phyloP scores from a whole-genome alignment of 2,329 filamentous ascomycete genomes.

The Cladophialophora chaetospira region DNA sequence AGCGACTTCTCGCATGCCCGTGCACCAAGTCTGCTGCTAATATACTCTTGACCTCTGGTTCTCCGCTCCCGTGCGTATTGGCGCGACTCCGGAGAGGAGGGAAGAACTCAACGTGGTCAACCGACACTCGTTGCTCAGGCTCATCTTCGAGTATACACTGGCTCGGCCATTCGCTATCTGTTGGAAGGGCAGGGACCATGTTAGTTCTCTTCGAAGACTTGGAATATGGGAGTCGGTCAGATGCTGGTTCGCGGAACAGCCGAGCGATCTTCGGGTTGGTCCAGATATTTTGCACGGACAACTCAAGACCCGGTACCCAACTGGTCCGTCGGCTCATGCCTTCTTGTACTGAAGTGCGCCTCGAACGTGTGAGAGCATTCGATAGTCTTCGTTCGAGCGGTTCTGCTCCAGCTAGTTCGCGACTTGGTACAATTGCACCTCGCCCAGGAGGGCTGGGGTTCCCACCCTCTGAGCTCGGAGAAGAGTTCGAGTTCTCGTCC shows the following conservation, averaged over 20 bases:
- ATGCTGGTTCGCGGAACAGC: constrained; percentile 20
- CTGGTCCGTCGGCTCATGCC: constrained; percentile 10
- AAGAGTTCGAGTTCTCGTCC: constrained; percentile 27
- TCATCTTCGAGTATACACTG: background rate
- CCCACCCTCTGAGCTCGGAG: constrained; percentile 11
- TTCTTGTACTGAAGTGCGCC: constrained; percentile 11
- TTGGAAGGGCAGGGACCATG: background rate
- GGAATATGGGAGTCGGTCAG: constrained; percentile 24
- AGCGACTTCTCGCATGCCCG: constrained; percentile 7
- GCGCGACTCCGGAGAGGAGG: constrained; percentile 21
- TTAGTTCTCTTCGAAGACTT: constrained; percentile 6
- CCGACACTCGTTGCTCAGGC: background rate
- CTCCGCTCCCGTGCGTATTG: constrained; percentile 13
- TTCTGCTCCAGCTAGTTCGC: constrained; percentile 19
- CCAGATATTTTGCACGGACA: constrained; percentile 9
- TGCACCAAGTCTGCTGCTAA: background rate
- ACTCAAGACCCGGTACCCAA: constrained; percentile 6
- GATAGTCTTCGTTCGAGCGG: constrained; percentile 26
- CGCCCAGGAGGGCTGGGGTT: constrained; percentile 6
- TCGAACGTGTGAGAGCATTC: constrained; percentile 19
- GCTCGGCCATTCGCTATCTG: background rate
- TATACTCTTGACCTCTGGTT: background rate
- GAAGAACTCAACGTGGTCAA: constrained; percentile 26
- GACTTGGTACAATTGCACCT: constrained; percentile 3
- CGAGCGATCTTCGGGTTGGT: constrained; percentile 20